phyloP scores from a whole-genome alignment of 441 rosid genomes.

The Populus trichocarpa region DNA sequence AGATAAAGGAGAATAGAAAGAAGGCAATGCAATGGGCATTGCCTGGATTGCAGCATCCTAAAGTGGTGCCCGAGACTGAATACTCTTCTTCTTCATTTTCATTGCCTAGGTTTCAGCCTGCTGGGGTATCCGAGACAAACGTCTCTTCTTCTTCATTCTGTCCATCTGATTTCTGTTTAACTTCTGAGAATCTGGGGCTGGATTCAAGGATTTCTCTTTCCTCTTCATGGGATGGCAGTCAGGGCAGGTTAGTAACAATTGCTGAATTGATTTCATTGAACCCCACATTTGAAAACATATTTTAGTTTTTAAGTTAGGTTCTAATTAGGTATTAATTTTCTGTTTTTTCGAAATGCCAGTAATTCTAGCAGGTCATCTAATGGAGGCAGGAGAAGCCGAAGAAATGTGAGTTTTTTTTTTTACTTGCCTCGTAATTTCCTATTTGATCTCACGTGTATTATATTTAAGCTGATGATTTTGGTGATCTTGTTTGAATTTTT shows the following conservation, averaged over 20 bases:
- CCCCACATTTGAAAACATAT: not conserved
- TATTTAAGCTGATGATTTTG: not conserved
- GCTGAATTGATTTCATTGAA: constrained; percentile 5
- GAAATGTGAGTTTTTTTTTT: constrained; percentile 41
- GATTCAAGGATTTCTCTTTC: constrained; percentile 55
- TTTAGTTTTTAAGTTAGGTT: constrained; percentile 13
- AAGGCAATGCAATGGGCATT: constrained; percentile 57
- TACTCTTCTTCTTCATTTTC: constrained; percentile 30
- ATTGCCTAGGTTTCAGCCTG: constrained; percentile 48
- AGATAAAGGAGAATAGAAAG: constrained; percentile 31
- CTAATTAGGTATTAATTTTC: not conserved
- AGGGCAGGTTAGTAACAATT: constrained; percentile 51
- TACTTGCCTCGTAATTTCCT: not conserved
- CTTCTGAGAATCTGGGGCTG: constrained; percentile 69
- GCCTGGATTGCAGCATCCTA: constrained; percentile 54
- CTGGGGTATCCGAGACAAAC: constrained; percentile 30
- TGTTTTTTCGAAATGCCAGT: constrained; percentile 26
- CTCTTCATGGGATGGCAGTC: constrained; percentile 69
- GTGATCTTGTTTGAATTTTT: constrained; percentile 16
- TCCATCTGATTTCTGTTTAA: constrained; percentile 60
- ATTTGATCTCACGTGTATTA: not conserved
- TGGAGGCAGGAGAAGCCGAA: constrained; percentile 72
- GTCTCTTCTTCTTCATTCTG: constrained; percentile 30
- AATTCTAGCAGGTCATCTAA: constrained; percentile 56
- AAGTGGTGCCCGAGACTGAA: constrained; percentile 28